Evolutionary conservation across 2,329 filamentous ascomycete species (phyloP).

Genomic region (Escovopsis sp.): DNA sequence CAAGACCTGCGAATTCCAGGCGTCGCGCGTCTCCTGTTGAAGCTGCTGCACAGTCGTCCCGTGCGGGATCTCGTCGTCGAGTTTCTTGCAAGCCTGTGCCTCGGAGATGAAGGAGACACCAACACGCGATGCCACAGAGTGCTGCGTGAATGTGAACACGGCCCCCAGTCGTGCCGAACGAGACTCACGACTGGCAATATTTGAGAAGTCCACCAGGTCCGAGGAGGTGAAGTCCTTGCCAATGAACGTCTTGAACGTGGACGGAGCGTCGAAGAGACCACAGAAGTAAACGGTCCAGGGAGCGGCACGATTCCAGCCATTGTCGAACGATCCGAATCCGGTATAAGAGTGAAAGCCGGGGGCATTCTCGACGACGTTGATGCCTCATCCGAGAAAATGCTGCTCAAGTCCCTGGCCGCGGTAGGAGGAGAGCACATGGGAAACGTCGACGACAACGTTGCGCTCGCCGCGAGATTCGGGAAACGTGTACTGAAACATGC

Average conservation of each 20-base stretch:
- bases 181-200: constrained; percentile 18
- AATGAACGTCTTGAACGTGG: constrained; percentile 28
- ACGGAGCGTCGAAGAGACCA: constrained; percentile 38
- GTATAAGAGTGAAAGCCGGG: constrained; percentile 31
- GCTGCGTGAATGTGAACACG: constrained; percentile 38
- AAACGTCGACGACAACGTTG: constrained; percentile 41
- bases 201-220: constrained; percentile 18
- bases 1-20: constrained; percentile 49
- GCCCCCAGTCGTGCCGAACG: constrained; percentile 28
- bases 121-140: constrained; percentile 39
- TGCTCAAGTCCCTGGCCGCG: constrained; percentile 47
- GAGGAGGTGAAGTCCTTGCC: constrained; percentile 18
- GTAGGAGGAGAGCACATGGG: constrained; percentile 49
- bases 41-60: constrained; percentile 28
- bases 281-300: constrained; percentile 51
- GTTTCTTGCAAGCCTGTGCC: constrained; percentile 42
- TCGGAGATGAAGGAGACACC: constrained; percentile 55
- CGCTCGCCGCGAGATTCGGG: constrained; percentile 15
- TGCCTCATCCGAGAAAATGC: constrained; percentile 44
- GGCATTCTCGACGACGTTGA: constrained; percentile 32
- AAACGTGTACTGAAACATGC: constrained; percentile 47
- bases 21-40: constrained; percentile 29
- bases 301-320: constrained; percentile 50
- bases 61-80: constrained; percentile 39
- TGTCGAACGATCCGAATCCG: constrained; percentile 47